Evolutionary conservation across 2,329 filamentous ascomycete species (phyloP).

Genomic region (Tolypocladium ovalisporum): DNA sequence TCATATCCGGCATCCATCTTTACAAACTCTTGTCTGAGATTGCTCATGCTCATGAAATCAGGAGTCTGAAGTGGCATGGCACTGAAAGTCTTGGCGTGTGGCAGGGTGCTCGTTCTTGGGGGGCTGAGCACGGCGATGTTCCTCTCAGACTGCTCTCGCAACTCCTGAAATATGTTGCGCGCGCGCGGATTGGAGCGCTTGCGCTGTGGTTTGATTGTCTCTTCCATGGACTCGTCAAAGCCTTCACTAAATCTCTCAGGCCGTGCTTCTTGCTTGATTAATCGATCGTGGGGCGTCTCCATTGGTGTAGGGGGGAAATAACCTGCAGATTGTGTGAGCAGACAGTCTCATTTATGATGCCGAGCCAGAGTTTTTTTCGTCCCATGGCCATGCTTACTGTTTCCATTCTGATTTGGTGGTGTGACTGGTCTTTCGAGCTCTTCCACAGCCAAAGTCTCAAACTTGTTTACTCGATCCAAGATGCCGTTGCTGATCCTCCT

Average conservation of each 20-base stretch:
- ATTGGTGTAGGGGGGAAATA: constrained; percentile 59
- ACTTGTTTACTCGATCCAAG: constrained; percentile 48
- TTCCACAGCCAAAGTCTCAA: constrained; percentile 40
- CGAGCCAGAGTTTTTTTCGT: background rate
- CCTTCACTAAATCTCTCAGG: constrained; percentile 45
- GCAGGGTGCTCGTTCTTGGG: constrained; percentile 39
- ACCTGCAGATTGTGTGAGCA: constrained; percentile 23
- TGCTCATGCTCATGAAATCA: constrained; percentile 46
- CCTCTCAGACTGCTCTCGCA: constrained; percentile 45
- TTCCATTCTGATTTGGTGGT: constrained; percentile 47
- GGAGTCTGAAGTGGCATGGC: constrained; percentile 40
- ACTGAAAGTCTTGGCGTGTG: constrained; percentile 34
- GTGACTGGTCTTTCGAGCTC: constrained; percentile 44
- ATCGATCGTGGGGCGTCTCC: constrained; percentile 46
- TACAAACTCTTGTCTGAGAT: constrained; percentile 32
- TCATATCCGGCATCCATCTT: constrained; percentile 25
- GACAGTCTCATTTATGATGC: background rate
- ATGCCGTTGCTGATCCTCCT: constrained; percentile 49
- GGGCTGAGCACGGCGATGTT: constrained; percentile 40
- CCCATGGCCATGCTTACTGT: constrained; percentile 33
- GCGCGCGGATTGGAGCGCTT: constrained; percentile 30
- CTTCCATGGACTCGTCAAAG: constrained; percentile 56
- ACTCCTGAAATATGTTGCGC: constrained; percentile 46
- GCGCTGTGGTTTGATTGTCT: constrained; percentile 49
- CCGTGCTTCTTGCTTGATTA: constrained; percentile 28